A percentile compares a stretch with the other conserved stretches of the same genome.
These are phyloP conservation scores for Arachis hypogaea DNA, from an alignment of 306 rosid species.

Conservation along the genomic window DNA sequence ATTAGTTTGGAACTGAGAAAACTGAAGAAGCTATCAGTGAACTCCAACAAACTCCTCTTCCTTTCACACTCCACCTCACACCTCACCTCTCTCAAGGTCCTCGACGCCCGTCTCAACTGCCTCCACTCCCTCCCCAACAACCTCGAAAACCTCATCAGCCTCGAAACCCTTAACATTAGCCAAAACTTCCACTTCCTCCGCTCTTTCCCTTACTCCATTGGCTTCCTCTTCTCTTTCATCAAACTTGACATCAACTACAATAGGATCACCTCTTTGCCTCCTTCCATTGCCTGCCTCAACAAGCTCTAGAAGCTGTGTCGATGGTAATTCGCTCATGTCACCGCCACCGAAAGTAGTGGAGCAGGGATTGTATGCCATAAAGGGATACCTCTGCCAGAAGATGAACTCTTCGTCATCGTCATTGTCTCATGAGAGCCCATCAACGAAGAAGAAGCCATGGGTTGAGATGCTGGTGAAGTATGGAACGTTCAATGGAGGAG, in stretches of 20 bases:
- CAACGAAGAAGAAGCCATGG: too few species aligned
- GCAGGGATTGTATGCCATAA: not conserved
- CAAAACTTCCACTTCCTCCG: too few species aligned
- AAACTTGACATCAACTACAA: too few species aligned
- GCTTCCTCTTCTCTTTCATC: too few species aligned
- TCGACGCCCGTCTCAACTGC: too few species aligned
- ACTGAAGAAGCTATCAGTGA: slow-evolving; percentile 70
- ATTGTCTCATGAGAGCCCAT: too few species aligned
- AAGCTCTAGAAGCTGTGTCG: slow-evolving; percentile 52
- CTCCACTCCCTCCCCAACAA: too few species aligned
- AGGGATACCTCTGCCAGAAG: slow-evolving; percentile 64
- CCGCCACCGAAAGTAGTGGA: slow-evolving; percentile 54
- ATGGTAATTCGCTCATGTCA: slow-evolving; percentile 36
- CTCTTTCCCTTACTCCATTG: too few species aligned
- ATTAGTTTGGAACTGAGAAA: slow-evolving; percentile 67
- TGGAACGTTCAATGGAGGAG: too few species aligned
- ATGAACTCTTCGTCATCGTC: slow-evolving; percentile 44
- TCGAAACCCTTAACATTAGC: slow-evolving; percentile 61
- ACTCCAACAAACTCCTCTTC: slow-evolving; percentile 72
- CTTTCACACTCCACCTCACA: not conserved
- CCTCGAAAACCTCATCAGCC: slow-evolving; percentile 31
- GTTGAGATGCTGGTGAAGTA: too few species aligned
- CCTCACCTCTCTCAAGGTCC: too few species aligned
- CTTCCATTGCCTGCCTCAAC: slow-evolving; percentile 45
- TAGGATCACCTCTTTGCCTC: too few species aligned